Conservation (phyloP, 768 basidiomycete species). For the Boletus insuetus region DNA sequence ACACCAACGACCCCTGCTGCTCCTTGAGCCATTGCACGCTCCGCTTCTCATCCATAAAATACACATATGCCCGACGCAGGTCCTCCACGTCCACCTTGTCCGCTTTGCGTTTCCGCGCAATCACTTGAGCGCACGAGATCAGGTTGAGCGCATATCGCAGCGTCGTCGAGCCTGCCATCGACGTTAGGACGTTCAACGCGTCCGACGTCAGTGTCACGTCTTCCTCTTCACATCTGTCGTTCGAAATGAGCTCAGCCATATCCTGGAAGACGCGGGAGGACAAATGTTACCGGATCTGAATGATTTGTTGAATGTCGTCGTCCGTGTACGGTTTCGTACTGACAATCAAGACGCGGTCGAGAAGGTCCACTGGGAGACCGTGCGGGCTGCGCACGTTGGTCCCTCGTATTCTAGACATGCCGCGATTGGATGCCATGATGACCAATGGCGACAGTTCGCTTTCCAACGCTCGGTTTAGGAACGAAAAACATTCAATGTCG, state of each 20-base stretch:
- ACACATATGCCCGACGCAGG: constrained; percentile 77
- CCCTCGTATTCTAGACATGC: constrained; percentile 91
- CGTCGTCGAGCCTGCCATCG: constrained; percentile 87
- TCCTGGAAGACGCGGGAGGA: neutral
- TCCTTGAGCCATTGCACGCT: constrained; percentile 91
- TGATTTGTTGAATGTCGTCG: constrained; percentile 87
- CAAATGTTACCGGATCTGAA: constrained; percentile 71
- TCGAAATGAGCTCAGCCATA: neutral
- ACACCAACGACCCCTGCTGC: constrained; percentile 70
- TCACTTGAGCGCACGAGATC: constrained; percentile 87
- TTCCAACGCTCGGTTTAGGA: constrained; percentile 94
- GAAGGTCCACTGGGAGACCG: constrained; percentile 89
- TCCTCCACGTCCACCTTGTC: constrained; percentile 84
- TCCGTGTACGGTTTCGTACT: constrained; percentile 83
- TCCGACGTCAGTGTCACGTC: constrained; percentile 80
- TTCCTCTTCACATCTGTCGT: constrained; percentile 82
- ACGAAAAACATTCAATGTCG: constrained; percentile 99
- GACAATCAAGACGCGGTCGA: constrained; percentile 95
- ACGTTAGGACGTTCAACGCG: constrained; percentile 76
- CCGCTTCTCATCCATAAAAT: constrained; percentile 92
- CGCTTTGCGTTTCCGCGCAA: constrained; percentile 80
- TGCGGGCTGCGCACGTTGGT: constrained; percentile 95
- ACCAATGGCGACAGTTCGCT: constrained; percentile 91
- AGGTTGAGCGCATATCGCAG: constrained; percentile 92
- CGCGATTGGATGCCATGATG: constrained; percentile 97